A percentile compares a stretch with the other conserved stretches of the same genome.
Conservation (phyloP, 2,329 filamentous ascomycete genomes). For the Clonostachys rhizophaga region DNA sequence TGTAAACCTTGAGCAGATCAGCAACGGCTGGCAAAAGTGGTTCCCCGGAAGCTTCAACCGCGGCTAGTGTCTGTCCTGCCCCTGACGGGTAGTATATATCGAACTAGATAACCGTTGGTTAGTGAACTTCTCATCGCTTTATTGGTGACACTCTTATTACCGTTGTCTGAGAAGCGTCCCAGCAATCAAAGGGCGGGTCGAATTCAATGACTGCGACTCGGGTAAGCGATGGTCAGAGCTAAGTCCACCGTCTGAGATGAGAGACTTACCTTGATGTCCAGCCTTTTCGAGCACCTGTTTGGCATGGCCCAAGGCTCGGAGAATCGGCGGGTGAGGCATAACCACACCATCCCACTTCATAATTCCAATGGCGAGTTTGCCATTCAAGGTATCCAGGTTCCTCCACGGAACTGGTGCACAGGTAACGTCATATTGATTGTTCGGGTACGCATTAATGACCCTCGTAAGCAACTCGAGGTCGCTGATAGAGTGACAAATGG, state of each 20-base stretch:
- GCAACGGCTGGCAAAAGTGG: background rate
- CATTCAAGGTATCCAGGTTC: constrained; percentile 2
- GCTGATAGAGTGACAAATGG: too few relatives aligned
- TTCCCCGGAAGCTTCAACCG: background rate
- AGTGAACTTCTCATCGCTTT: background rate
- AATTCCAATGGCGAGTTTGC: constrained; percentile 9
- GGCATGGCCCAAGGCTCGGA: background rate
- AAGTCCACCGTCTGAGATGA: background rate
- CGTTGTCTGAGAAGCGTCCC: background rate
- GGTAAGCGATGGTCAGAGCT: too few relatives aligned
- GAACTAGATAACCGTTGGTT: background rate
- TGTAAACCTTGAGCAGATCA: background rate
- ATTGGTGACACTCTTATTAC: background rate
- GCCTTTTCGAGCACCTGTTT: background rate
- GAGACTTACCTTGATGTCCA: background rate
- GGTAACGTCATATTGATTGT: constrained; percentile 32
- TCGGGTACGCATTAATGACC: constrained; percentile 26
- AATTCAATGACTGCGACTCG: constrained; percentile 9
- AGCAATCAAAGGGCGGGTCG: constrained; percentile 5
- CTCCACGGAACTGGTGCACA: constrained; percentile 16
- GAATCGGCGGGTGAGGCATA: constrained; percentile 1
- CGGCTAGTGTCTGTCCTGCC: background rate
- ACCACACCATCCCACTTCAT: constrained; percentile 4
- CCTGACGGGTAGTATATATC: background rate
- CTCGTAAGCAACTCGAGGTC: constrained; percentile 29